phyloP scores from a whole-genome alignment of 768 basidiomycete species.

The Ramaria sp. region DNA sequence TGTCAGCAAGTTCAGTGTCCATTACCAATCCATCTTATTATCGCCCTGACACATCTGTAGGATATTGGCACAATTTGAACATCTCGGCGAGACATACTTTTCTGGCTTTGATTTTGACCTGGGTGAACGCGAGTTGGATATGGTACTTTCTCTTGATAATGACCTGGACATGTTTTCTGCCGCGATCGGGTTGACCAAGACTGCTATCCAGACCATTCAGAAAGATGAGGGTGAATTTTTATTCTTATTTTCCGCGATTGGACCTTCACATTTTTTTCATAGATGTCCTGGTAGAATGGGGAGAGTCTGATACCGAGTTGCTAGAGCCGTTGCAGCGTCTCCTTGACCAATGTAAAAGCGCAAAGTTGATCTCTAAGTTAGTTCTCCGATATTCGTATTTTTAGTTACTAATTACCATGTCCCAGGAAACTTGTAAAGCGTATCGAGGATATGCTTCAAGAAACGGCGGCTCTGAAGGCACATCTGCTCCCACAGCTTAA shows the following conservation, averaged over 20 bases:
- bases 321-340: conserved; percentile 76
- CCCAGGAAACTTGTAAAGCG: conserved; percentile 79
- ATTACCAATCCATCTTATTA: not conserved
- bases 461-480: conserved; percentile 60
- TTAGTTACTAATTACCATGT: not conserved
- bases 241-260: not conserved
- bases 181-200: conserved; percentile 83
- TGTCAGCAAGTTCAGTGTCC: conserved; percentile 47
- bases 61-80: conserved; percentile 88
- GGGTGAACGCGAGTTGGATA: conserved; percentile 81
- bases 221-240: conserved; percentile 59
- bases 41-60: conserved; percentile 26
- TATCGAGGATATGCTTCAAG: conserved; percentile 66
- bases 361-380: conserved; percentile 71
- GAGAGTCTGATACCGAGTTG: conserved; percentile 64
- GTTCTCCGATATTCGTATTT: conserved; percentile 15
- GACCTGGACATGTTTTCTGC: conserved; percentile 94
- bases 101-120: conserved; percentile 74
- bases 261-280: not conserved
- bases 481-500: conserved; percentile 66
- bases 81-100: conserved; percentile 83
- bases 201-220: conserved; percentile 60
- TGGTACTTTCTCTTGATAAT: conserved; percentile 70
- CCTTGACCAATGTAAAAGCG: conserved; percentile 70
- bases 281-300: conserved; percentile 70